Percentiles rank a stretch among this genome's conserved stretches.
These are phyloP conservation scores for Macrocybe gigantea DNA, from an alignment of 768 basidiomycete species.

Conservation along the genomic window DNA sequence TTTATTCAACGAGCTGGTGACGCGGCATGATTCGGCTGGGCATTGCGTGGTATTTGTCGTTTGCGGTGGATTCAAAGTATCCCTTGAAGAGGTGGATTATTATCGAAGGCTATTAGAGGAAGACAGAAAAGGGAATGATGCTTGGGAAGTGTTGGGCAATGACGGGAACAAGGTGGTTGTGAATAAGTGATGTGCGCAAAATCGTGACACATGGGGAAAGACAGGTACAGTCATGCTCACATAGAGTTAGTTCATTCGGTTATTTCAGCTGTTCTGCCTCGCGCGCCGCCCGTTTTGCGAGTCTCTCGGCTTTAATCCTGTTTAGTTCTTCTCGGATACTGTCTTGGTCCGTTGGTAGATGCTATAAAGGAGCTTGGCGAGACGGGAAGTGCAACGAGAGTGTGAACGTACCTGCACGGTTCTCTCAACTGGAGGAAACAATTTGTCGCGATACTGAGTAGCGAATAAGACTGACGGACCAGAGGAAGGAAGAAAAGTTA, in stretches of 20 bases:
- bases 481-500: not conserved
- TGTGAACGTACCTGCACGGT: conserved; percentile 38
- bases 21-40: conserved; percentile 20
- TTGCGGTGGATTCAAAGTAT: conserved; percentile 69
- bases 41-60: conserved; percentile 58
- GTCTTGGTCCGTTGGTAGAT: conserved; percentile 59
- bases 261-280: conserved; percentile 25
- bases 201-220: too few relatives aligned
- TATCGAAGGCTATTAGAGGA: conserved; percentile 37
- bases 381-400: not conserved
- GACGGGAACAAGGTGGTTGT: conserved; percentile 31
- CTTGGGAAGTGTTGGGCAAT: conserved; percentile 34
- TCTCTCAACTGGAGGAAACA: conserved; percentile 62
- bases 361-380: conserved; percentile 25
- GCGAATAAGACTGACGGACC: not conserved
- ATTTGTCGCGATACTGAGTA: conserved; percentile 60
- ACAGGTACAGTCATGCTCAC: not conserved
- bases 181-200: conserved; percentile 9
- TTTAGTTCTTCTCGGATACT: conserved; percentile 65
- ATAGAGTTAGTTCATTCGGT: not conserved
- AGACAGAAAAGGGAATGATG: conserved; percentile 19
- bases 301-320: conserved; percentile 58
- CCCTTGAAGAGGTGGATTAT: conserved; percentile 43
- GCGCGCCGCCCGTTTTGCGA: conserved; percentile 41
- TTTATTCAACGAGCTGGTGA: conserved; percentile 49